phyloP scores from a whole-genome alignment of 1,139 yeast genomes.

The Kodamaea anthophila region DNA sequence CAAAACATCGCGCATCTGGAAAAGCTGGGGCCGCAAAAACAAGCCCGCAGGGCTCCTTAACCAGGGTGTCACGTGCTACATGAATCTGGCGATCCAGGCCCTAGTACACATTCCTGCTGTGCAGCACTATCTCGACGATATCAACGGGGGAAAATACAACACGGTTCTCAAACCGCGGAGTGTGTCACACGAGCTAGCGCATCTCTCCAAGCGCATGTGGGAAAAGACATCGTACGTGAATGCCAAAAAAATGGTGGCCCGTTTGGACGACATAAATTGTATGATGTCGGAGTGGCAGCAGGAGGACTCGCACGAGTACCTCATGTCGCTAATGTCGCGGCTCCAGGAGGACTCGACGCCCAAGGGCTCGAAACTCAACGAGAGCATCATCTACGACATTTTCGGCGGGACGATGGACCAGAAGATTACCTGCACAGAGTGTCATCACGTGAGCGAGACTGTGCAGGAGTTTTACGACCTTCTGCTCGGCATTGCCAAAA shows the following conservation, averaged over 20 bases:
- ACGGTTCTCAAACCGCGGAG: slow-evolving; percentile 46
- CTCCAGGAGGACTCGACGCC: slow-evolving; percentile 92
- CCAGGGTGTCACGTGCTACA: slow-evolving; percentile 94
- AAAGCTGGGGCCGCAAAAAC: slow-evolving; percentile 51
- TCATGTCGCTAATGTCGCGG: slow-evolving; percentile 82
- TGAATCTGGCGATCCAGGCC: slow-evolving; percentile 91
- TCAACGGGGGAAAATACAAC: slow-evolving; percentile 46
- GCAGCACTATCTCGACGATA: slow-evolving; percentile 72
- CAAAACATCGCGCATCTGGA: slow-evolving; percentile 45
- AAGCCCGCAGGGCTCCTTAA: slow-evolving; percentile 76
- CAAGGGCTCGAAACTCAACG: slow-evolving; percentile 72
- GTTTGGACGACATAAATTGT: slow-evolving; percentile 82
- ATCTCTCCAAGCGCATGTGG: slow-evolving; percentile 66
- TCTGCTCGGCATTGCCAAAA: slow-evolving; percentile 60
- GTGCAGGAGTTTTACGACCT: slow-evolving; percentile 92
- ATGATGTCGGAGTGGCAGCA: slow-evolving; percentile 98
- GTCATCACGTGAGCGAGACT: slow-evolving; percentile 79
- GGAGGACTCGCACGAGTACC: slow-evolving; percentile 96
- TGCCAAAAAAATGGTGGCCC: slow-evolving; percentile 66
- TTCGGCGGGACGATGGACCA: slow-evolving; percentile 90
- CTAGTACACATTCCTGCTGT: slow-evolving; percentile 87
- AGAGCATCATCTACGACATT: slow-evolving; percentile 81
- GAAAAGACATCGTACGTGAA: slow-evolving; percentile 46
- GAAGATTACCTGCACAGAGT: slow-evolving; percentile 72
- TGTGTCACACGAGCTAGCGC: slow-evolving; percentile 70